A percentile compares a stretch with the other conserved stretches of the same genome.
phyloP scores from a whole-genome alignment of 805 yeast genomes.

The Candida andamanensis region DNA sequence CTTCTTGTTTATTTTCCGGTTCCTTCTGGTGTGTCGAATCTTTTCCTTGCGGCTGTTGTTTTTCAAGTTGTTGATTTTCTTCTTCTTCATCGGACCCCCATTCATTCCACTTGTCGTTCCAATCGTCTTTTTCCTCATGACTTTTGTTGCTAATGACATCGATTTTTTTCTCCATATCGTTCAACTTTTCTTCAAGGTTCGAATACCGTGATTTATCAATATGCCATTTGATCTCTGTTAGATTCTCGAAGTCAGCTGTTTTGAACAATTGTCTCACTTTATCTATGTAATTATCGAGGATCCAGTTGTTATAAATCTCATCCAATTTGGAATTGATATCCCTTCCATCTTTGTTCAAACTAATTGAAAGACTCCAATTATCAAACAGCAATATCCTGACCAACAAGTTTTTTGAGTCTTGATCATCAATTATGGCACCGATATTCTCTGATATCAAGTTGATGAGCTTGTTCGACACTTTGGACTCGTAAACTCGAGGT shows the following conservation, averaged over 20 bases:
- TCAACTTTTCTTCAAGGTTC: conserved; percentile 9
- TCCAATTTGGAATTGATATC: conserved; percentile 21
- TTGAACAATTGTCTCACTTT: conserved; percentile 19
- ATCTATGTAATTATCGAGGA: conserved; percentile 27
- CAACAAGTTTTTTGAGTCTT: conserved; percentile 8
- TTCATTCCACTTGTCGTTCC: conserved; percentile 26
- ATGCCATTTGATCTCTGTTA: conserved; percentile 13
- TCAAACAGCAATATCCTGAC: conserved; percentile 12
- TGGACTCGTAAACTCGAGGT: conserved; percentile 19
- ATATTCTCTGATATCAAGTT: conserved; percentile 28
- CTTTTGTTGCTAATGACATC: conserved; percentile 3
- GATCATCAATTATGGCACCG: conserved; percentile 15
- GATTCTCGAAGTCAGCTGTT: conserved; percentile 9
- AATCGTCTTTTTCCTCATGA: conserved; percentile 10
- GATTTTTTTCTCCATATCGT: conserved; percentile 9
- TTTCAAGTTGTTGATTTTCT: background rate
- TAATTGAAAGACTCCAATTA: conserved; percentile 22
- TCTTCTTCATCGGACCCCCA: conserved; percentile 3
- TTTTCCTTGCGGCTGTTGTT: background rate
- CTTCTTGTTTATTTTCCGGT: conserved; percentile 6
- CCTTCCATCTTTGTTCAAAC: conserved; percentile 11
- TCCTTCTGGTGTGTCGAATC: background rate
- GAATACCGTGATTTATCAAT: conserved; percentile 8
- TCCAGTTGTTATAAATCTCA: conserved; percentile 26
- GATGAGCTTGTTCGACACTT: conserved; percentile 24